Conservation (phyloP, 2,329 filamentous ascomycete genomes). For the Verticillium longisporum region DNA sequence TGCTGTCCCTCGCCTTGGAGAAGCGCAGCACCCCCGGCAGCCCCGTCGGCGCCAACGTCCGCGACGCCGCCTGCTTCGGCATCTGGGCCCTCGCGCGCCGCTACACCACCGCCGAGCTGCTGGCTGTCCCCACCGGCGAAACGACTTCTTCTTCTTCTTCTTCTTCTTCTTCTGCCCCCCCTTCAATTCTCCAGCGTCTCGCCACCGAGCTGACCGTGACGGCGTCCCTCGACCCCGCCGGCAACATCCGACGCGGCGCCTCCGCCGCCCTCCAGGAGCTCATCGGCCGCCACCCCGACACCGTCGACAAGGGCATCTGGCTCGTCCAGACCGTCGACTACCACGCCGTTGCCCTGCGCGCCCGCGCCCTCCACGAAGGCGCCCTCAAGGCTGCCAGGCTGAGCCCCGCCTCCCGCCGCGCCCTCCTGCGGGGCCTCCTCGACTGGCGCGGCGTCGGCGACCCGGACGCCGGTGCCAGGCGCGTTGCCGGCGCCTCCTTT, state of each 20-base stretch:
- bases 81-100: slow-evolving; percentile 88
- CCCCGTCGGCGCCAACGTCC: slow-evolving; percentile 80
- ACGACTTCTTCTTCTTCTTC: slow-evolving; percentile 28
- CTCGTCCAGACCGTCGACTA: slow-evolving; percentile 91
- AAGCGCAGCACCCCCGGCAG: slow-evolving; percentile 79
- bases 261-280: slow-evolving; percentile 93
- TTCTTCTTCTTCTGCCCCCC: too few relatives aligned
- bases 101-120: slow-evolving; percentile 74
- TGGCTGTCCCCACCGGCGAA: slow-evolving; percentile 46
- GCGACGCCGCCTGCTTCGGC: slow-evolving; percentile 93
- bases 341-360: slow-evolving; percentile 82
- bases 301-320: slow-evolving; percentile 70
- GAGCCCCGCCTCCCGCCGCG: slow-evolving; percentile 60
- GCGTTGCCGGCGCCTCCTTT: slow-evolving; percentile 64
- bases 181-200: slow-evolving; percentile 66
- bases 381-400: slow-evolving; percentile 62
- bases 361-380: slow-evolving; percentile 74
- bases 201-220: slow-evolving; percentile 76
- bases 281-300: slow-evolving; percentile 86
- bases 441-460: slow-evolving; percentile 88
- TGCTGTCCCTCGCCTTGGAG: slow-evolving; percentile 81
- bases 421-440: slow-evolving; percentile 63
- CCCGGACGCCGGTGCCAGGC: slow-evolving; percentile 64
- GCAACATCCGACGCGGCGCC: slow-evolving; percentile 87
- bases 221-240: slow-evolving; percentile 80